These are phyloP conservation scores for Botrytis pseudocinerea DNA, from an alignment of 2,329 filamentous ascomycete genomes.

Conservation along the genomic window DNA sequence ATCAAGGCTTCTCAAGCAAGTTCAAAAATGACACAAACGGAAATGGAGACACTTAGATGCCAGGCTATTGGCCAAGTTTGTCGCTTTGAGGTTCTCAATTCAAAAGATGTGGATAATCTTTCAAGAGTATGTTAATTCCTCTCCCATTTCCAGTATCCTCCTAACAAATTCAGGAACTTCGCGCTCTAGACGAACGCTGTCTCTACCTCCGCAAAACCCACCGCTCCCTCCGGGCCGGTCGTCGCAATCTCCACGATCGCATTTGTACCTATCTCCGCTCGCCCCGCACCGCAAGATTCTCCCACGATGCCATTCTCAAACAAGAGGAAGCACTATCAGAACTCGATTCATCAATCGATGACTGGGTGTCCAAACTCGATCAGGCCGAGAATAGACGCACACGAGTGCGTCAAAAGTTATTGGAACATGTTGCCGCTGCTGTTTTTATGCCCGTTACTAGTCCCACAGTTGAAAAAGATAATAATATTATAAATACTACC, in stretches of 20 bases:
- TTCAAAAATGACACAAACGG: slow-evolving; percentile 49
- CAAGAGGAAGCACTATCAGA: slow-evolving; percentile 79
- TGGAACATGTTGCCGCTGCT: slow-evolving; percentile 78
- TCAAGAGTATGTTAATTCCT: slow-evolving; percentile 53
- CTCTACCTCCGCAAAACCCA: slow-evolving; percentile 78
- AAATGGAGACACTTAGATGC: slow-evolving; percentile 54
- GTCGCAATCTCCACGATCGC: slow-evolving; percentile 72
- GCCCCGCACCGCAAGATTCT: slow-evolving; percentile 69
- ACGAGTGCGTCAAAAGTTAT: slow-evolving; percentile 73
- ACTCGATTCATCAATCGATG: slow-evolving; percentile 75
- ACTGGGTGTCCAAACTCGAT: slow-evolving; percentile 79
- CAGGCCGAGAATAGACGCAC: slow-evolving; percentile 75
- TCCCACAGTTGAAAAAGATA: too few species aligned
- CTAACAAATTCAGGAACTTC: slow-evolving; percentile 58
- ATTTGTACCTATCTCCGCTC: slow-evolving; percentile 77
- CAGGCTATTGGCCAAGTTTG: slow-evolving; percentile 64
- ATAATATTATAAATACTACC: slow-evolving; percentile 14
- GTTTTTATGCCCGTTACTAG: slow-evolving; percentile 45
- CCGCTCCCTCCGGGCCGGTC: slow-evolving; percentile 70
- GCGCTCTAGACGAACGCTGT: slow-evolving; percentile 72
- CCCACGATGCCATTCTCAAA: slow-evolving; percentile 71
- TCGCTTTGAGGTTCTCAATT: slow-evolving; percentile 63
- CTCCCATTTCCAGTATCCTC: neutral
- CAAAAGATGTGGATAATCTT: slow-evolving; percentile 63
- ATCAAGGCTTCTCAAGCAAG: slow-evolving; percentile 55